Conservation (phyloP, 306 rosid genomes). For the Cucumis cinereus region DNA sequence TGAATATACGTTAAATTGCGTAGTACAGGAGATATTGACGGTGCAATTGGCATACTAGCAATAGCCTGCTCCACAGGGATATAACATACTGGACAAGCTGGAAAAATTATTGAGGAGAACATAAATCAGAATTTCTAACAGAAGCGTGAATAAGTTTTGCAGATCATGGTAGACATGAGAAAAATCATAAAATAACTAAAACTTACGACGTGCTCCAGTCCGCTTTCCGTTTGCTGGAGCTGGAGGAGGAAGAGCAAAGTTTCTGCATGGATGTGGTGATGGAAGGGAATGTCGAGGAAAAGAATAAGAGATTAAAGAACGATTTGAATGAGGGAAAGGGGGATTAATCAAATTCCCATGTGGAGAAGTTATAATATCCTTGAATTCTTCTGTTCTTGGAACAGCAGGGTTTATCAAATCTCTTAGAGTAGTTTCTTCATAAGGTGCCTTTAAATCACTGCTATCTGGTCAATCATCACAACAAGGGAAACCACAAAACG, state of each 20-base stretch:
- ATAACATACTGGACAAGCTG: conserved; percentile 97
- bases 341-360: conserved; percentile 14
- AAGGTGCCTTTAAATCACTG: conserved; percentile 22
- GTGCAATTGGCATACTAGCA: conserved; percentile 69
- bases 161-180: conserved; percentile 1
- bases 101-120: conserved; percentile 13
- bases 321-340: conserved; percentile 15
- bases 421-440: conserved; percentile 11
- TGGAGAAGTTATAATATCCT: conserved; percentile 22
- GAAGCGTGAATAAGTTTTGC: not conserved
- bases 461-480: conserved; percentile 41
- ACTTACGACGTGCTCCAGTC: conserved; percentile 91
- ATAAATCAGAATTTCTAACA: not conserved
- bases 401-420: conserved; percentile 18
- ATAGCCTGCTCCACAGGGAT: conserved; percentile 73
- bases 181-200: not conserved
- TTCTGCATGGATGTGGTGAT: conserved; percentile 35
- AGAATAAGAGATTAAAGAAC: conserved; percentile 11
- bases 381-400: conserved; percentile 22
- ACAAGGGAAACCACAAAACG: conserved; percentile 17
- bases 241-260: conserved; percentile 79
- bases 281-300: conserved; percentile 24
- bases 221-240: conserved; percentile 61
- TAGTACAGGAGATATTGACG: conserved; percentile 63
- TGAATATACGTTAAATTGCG: conserved; percentile 56